Evolutionary conservation across 371 early-diverging fungal genomes (phyloP), one percentile per base, ranked within the genome.

Genomic region (Mortierella sp.): DNA sequence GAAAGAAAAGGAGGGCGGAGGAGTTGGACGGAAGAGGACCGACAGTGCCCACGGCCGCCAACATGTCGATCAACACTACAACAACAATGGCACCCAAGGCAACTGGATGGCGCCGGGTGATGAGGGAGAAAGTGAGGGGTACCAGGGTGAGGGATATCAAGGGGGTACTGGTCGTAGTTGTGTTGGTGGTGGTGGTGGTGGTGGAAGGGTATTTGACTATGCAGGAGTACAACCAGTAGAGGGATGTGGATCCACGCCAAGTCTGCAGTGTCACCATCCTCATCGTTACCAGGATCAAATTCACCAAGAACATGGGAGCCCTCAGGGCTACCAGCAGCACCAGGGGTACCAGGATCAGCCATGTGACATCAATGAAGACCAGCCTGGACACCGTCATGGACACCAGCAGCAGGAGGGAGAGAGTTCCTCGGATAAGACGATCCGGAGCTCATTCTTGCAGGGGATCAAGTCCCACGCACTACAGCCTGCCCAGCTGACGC

Each of bases 361-460:
- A 34, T 19, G 19, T 8, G 37, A 58, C 19, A 6, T 58, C 16
- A 4, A 61, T 9, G n/a, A n/a, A n/a, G n/a, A n/a, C n/a, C n/a
- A n/a, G n/a, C 22, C 19, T 6, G 39, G 37, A 22, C 61, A 61
- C 14, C 61, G 37, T 19, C 31, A 61, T 1, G 37, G 37, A 37
- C 37, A 52, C 0, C 26, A 26, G 26, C 63, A 37, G 5, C 29
- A 14, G 4, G 14, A 37, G 9, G 47, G 45, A 31, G 41, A 52
- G 14, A 45, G 41, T 16, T 4, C 64, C 19, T 24, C 6, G 40
- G 61, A 48, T 34, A 68, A 37, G 16, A n/a, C 65, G 31, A 48
- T 66, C 48, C 73, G 64, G 34, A 78, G 44, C 43, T 70, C 79
- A 7, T 68, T 78, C 14, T 52, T 73, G 50, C 73, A 73, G n/a